Percentiles rank a stretch among this genome's conserved stretches.
Conservation (phyloP, 176 grass and related monocot species). For the Chloris gayana region DNA sequence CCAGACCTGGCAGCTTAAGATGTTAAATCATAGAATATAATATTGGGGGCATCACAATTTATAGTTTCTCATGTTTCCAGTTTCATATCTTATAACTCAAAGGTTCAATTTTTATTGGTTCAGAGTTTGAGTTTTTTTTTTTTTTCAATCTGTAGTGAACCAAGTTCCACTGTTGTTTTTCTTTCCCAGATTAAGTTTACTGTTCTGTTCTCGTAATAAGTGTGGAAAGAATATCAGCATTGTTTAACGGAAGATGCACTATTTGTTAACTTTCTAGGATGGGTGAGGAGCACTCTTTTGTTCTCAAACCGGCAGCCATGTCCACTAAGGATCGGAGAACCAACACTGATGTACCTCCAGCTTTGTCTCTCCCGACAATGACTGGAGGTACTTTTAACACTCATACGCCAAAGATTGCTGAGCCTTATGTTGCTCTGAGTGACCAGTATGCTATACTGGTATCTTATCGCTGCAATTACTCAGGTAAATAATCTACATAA, state of each 20-base stretch:
- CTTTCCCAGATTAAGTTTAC: constrained; percentile 21
- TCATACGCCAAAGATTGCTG: constrained; percentile 47
- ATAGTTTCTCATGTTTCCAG: background rate
- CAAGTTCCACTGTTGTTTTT: constrained; percentile 25
- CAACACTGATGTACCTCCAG: constrained; percentile 42
- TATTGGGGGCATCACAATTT: background rate
- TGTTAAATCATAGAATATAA: too few relatives aligned
- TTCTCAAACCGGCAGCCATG: constrained; percentile 84
- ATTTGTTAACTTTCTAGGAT: constrained; percentile 62
- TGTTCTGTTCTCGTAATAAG: constrained; percentile 21
- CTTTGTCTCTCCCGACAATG: constrained; percentile 47
- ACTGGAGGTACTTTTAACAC: constrained; percentile 42
- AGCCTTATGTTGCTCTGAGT: constrained; percentile 34
- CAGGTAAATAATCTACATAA: constrained; percentile 56
- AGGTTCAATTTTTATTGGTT: background rate
- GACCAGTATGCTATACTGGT: constrained; percentile 91
- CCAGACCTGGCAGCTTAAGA: too few relatives aligned
- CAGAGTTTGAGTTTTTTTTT: constrained; percentile 17
- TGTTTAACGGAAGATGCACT: constrained; percentile 15
- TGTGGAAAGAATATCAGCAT: constrained; percentile 13
- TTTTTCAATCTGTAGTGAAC: constrained; percentile 24
- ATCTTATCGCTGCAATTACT: constrained; percentile 91
- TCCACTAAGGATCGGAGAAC: constrained; percentile 51
- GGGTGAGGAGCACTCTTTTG: constrained; percentile 93
- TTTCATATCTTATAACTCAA: constrained; percentile 6